Evolutionary conservation across 148 eudicot genomes (phyloP), one percentile per base, ranked within the genome.

Genomic region (Vaccinium darrowii): DNA sequence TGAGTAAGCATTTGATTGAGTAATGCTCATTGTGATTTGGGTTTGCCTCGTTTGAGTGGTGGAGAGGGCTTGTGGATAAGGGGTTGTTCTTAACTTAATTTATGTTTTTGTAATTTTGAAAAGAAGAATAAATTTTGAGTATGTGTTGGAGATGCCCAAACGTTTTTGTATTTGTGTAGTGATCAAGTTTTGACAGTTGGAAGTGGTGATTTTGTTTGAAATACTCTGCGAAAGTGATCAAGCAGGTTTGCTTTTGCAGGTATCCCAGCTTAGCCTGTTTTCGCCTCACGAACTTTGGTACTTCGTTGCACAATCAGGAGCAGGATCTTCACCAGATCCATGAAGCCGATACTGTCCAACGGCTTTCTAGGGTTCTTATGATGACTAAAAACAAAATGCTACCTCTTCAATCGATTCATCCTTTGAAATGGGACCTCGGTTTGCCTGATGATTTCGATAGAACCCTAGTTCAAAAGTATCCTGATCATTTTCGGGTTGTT

Each of bases 401-500:
- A 16, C 95, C 97, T 0, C 73, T 96, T 51, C 89, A 87, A 51
- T 87, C 92, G 19, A 50, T 94, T 80, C 90, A 94, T 88, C 89
- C 90, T 62, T 90, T 94, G 87, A 94, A 89, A 88, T 94, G 92
- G 93, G 98, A 96, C 85, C 75, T 96, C 86, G 99, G 99, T 88
- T 92, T 96, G 85, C 99, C 98, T 16, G 93, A 93, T 88, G 90
- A 89, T 50, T 95, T 93, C 27, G 92, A 96, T 82, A 90, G 86
- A 58, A 57, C 73, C 79, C 62, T 96, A 14, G 82, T 94, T 54
- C 78, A 50, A 11, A 92, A 90, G 69, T 91, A 90, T 73, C 92
- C 95, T 5, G 91, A 90, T 84, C 86, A 84, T 58, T 93, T 96
- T 88, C 86, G 85, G 85, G 80, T 96, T 75, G 89, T 82, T 4